Evolutionary conservation across 176 grass and related monocot genomes (phyloP).

Genomic region (Urochloa ruziziensis): DNA sequence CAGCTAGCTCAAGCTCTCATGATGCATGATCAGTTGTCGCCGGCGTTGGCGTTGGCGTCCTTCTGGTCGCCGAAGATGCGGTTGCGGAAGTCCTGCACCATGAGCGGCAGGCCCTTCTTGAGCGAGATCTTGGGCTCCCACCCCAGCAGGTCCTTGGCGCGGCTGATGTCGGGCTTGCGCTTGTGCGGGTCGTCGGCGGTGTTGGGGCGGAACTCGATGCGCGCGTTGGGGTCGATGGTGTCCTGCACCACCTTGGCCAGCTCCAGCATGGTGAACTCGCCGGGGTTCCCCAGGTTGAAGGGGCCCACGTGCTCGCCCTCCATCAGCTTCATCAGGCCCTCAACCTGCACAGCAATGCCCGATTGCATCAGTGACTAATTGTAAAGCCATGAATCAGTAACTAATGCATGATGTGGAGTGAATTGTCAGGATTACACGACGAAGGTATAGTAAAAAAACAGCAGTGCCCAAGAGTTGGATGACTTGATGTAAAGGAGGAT

Average conservation of each 20-base stretch:
- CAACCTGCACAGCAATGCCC: slow-evolving; percentile 26
- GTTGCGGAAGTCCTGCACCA: slow-evolving; percentile 74
- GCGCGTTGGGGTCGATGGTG: slow-evolving; percentile 66
- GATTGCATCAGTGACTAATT: neutral
- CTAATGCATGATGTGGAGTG: too few species aligned
- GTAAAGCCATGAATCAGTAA: too few species aligned
- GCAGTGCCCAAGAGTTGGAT: neutral
- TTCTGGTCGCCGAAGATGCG: slow-evolving; percentile 76
- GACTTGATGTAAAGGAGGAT: neutral
- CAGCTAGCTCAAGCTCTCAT: neutral
- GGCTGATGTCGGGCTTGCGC: slow-evolving; percentile 82
- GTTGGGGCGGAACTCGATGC: slow-evolving; percentile 73
- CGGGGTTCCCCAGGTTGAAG: slow-evolving; percentile 88
- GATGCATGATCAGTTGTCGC: neutral
- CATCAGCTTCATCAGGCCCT: slow-evolving; percentile 93
- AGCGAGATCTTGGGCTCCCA: slow-evolving; percentile 85
- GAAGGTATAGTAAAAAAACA: neutral
- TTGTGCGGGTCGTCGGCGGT: slow-evolving; percentile 93
- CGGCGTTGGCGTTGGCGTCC: neutral
- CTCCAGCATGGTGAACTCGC: slow-evolving; percentile 93
- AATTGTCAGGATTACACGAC: neutral
- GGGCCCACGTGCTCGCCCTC: slow-evolving; percentile 72
- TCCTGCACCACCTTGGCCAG: slow-evolving; percentile 94
- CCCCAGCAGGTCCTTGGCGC: slow-evolving; percentile 69
- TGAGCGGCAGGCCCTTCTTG: slow-evolving; percentile 62